Evolutionary conservation across 2,329 filamentous ascomycete species (phyloP), one percentile per base, ranked within the genome.

Genomic region (Cladobotryum protrusum): DNA sequence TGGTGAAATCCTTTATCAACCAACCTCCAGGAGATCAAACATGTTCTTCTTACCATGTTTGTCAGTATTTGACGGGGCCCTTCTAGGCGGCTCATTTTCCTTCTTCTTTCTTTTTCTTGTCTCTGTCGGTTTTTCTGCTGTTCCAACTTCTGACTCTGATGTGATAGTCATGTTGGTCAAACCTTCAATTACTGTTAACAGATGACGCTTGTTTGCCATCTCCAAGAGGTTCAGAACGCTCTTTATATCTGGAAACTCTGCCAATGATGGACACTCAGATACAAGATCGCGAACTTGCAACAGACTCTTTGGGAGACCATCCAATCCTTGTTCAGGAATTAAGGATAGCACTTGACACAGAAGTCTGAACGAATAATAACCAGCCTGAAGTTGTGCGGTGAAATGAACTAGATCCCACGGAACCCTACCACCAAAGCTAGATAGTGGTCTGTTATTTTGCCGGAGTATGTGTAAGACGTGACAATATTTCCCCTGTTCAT

Each of bases 351-450:
- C 59, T 19, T 68, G 67, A 2, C 77, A 54, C 4, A 82, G 49
- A 19, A 71, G 60, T n/a, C 81, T 73, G 1, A 86, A 60, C 1
- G 83, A 86, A 59, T 86, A 87, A 5, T 81, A 64, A 1, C 75
- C 71, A 4, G 78, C 79, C 48, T 85, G 79, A 0, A 82, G 63
- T 54, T 85, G 79, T 0, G 83, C 82, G 8, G 74, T 63, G 43
- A 85, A 71, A 57, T 89, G 85, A 40, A 86, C 65, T 15, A 76
- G 67, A 9, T 76, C 69, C 85, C 84, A 87, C 1, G 56, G 63
- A 43, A 58, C n/a, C 24, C 36, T 48, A 17, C 41, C 35, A 5
- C 56, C 4, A 32, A 13, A 14, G 14, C 42, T 35, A 19, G 5
- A 6, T 1, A 48, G 5, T 2, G 15, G 43, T 7, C 34, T n/a